Conservation (phyloP, 352 stramenopile genomes). For the Pythium pectinolyticum region DNA sequence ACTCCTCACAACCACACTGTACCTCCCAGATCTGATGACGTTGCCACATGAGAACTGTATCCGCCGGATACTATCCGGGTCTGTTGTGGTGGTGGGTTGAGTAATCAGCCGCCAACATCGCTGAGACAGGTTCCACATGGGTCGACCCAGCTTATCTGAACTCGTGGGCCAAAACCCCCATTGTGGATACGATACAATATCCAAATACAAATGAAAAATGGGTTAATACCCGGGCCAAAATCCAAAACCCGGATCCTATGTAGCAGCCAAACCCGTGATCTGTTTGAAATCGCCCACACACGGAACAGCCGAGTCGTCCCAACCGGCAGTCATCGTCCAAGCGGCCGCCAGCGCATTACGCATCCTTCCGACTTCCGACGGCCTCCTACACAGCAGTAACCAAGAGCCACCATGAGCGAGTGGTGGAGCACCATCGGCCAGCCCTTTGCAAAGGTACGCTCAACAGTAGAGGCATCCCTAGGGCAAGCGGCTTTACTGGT, state of each 20-base stretch:
- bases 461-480: too few relatives aligned
- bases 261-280: too few relatives aligned
- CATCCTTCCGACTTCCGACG: neutral
- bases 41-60: too few relatives aligned
- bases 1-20: too few relatives aligned
- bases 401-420: conserved; percentile 56
- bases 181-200: too few relatives aligned
- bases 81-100: neutral
- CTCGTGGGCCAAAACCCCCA: too few relatives aligned
- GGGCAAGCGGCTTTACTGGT: too few relatives aligned
- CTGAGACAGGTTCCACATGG: conserved; percentile 21
- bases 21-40: neutral
- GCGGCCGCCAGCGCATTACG: neutral
- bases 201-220: too few relatives aligned
- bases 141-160: too few relatives aligned
- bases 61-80: neutral
- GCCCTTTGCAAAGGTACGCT: conserved; percentile 62
- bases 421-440: conserved; percentile 79
- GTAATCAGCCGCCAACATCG: neutral
- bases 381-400: neutral
- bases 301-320: conserved; percentile 3
- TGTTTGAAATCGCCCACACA: too few relatives aligned
- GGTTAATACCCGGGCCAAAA: too few relatives aligned
- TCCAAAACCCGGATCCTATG: too few relatives aligned
- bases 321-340: neutral